phyloP scores from a whole-genome alignment of 176 grass and related monocot genomes.

The Stipa capillata region DNA sequence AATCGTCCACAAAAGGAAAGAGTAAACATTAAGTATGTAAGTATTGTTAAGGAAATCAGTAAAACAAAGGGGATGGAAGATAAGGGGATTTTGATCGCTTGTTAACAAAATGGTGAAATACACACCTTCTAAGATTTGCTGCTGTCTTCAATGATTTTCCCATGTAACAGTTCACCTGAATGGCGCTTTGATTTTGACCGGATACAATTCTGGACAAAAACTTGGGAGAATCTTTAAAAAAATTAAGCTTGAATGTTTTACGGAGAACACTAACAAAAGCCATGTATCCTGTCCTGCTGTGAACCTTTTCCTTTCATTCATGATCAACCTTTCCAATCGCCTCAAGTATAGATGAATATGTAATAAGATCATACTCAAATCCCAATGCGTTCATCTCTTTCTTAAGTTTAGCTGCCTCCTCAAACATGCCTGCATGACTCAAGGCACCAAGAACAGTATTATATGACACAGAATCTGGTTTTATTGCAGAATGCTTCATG shows the following conservation, averaged over 20 bases:
- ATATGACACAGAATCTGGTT: constrained; percentile 81
- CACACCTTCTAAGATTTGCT: background rate
- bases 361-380: constrained; percentile 88
- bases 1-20: background rate
- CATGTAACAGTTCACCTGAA: background rate
- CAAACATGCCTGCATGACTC: constrained; percentile 82
- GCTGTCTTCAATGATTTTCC: background rate
- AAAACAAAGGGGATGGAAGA: background rate
- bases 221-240: background rate
- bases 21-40: no score
- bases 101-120: background rate
- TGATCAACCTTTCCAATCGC: constrained; percentile 86
- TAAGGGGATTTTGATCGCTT: background rate
- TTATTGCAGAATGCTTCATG: constrained; percentile 69
- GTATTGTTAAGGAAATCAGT: no score
- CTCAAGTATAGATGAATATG: constrained; percentile 87
- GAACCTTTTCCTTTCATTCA: constrained; percentile 29
- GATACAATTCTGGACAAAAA: background rate
- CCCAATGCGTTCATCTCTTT: constrained; percentile 87
- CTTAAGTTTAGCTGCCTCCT: constrained; percentile 72
- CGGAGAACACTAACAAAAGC: constrained; percentile 3
- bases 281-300: background rate
- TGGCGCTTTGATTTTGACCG: background rate
- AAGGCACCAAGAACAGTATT: constrained; percentile 87
- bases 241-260: background rate